Base-by-base conservation (phyloP, 2,329 filamentous ascomycete genomes). In the Amphichorda felina region DNA sequence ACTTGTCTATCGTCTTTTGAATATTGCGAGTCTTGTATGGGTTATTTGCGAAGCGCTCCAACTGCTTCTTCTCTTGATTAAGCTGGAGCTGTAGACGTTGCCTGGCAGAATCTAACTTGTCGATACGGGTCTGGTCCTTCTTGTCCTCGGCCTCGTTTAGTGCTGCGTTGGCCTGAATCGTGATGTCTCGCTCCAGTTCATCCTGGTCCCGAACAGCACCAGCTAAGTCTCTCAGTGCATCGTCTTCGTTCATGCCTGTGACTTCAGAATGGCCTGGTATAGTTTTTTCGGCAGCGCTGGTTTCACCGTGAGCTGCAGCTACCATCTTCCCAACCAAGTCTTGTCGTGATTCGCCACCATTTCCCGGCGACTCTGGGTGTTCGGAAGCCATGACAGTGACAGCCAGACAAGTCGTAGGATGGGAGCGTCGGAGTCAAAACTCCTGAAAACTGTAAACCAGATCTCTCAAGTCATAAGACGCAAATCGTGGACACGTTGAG, bases 121-220 rank as follows among this genome's bases (percentile, higher is more conserved):
- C 66, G 34, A 81, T 79, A 19, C 76, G 69, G 38, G 70, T 75
- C 44, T 70, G 62, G 37, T 81, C 76, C 42, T 68, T 68, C 47
- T 73, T 72, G 45, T 80, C 74, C 41, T 81, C 76, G 28, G 68
- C 68, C 37, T 78, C 73, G 30, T 70, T 70, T 37, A 80, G 54
- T 0, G 68, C 71, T 14, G 68, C 60, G 37, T 70, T 76, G 4
- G 75, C 76, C 44, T 80, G 70, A 13, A 67, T 53, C 2, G 72
- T 72, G 43, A 96, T 93, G 50, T 94, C 87, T 41, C 86, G 73
- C 56, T 95, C 89, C 15, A 96, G 63, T 40, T 95, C 88, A 60
- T 88, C 80, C 55, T 96, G 89, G 48, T 94, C 78, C 38, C 85
- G 77, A 16, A 91, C 75, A 39, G 79, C 70, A 35, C 77, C 72